phyloP scores from a whole-genome alignment of 2,329 filamentous ascomycete species.

The Diaporthe ilicicola region DNA sequence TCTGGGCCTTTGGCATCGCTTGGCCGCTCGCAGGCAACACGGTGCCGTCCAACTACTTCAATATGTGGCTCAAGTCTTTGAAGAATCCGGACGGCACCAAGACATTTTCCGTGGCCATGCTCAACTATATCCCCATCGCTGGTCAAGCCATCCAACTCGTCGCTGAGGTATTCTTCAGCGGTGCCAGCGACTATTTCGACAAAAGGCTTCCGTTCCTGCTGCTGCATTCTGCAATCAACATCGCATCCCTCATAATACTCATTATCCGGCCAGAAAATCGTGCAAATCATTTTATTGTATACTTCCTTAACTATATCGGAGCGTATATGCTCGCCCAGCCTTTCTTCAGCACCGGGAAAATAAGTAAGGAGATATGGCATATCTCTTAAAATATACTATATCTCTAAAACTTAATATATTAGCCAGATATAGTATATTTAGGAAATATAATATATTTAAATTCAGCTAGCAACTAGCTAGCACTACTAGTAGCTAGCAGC shows the following conservation, averaged over 20 bases:
- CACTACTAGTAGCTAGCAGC: too few relatives aligned
- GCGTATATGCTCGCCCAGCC: background rate
- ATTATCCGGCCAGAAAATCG: conserved; percentile 7
- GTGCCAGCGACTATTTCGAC: conserved; percentile 17
- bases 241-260: conserved; percentile 21
- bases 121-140: conserved; percentile 28
- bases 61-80: conserved; percentile 28
- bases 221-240: conserved; percentile 22
- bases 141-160: conserved; percentile 26
- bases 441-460: too few relatives aligned
- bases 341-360: background rate
- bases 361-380: background rate
- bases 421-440: too few relatives aligned
- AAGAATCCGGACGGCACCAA: conserved; percentile 21
- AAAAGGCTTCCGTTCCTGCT: conserved; percentile 20
- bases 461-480: too few relatives aligned
- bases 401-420: too few relatives aligned
- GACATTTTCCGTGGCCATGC: conserved; percentile 20
- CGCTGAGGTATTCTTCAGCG: conserved; percentile 22
- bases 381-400: too few relatives aligned
- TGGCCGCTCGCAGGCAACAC: conserved; percentile 26
- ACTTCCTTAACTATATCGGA: conserved; percentile 26
- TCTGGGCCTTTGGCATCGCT: conserved; percentile 17
- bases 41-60: conserved; percentile 25
- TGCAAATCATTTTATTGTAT: conserved; percentile 16